phyloP scores from a whole-genome alignment of 2,329 filamentous ascomycete genomes.

The Plectosphaerella cucumerina region DNA sequence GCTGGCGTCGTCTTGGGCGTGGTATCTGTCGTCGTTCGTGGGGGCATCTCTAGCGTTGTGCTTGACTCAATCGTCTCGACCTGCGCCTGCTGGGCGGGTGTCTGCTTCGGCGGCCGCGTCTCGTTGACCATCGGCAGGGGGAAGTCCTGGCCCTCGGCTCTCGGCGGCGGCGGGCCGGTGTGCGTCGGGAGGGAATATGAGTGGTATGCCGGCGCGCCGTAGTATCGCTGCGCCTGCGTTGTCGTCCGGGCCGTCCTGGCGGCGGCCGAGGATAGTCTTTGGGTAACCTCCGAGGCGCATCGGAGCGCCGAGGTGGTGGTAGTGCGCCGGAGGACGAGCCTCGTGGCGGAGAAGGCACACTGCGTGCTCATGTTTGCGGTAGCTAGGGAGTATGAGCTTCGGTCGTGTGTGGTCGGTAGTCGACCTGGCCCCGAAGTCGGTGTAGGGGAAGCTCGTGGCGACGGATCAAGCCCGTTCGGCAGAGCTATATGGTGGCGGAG shows the following conservation, averaged over 20 bases:
- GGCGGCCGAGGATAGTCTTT: background rate
- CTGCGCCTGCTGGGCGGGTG: constrained; percentile 10
- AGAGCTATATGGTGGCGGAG: background rate
- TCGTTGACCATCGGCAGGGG: constrained; percentile 47
- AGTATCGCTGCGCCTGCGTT: constrained; percentile 5
- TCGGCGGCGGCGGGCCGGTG: constrained; percentile 30
- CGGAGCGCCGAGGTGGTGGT: constrained; percentile 7
- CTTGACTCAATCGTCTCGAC: background rate
- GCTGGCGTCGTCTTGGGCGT: constrained; percentile 7
- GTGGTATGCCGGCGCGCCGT: constrained; percentile 36
- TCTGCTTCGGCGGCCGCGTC: constrained; percentile 38
- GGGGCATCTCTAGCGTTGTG: background rate
- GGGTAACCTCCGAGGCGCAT: constrained; percentile 5
- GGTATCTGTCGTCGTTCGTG: background rate
- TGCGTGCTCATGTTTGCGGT: background rate
- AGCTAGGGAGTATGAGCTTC: no score
- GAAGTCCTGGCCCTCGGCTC: constrained; percentile 34
- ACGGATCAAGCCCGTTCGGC: no score
- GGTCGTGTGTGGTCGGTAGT: no score
- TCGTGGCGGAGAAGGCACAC: constrained; percentile 2
- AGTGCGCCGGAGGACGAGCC: constrained; percentile 9
- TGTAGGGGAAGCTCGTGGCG: no score
- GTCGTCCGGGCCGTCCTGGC: background rate
- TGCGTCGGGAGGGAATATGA: constrained; percentile 45
- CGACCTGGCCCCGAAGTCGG: no score